Conservation (phyloP, 2,329 filamentous ascomycete species). For the Botryosphaeria dothidea region DNA sequence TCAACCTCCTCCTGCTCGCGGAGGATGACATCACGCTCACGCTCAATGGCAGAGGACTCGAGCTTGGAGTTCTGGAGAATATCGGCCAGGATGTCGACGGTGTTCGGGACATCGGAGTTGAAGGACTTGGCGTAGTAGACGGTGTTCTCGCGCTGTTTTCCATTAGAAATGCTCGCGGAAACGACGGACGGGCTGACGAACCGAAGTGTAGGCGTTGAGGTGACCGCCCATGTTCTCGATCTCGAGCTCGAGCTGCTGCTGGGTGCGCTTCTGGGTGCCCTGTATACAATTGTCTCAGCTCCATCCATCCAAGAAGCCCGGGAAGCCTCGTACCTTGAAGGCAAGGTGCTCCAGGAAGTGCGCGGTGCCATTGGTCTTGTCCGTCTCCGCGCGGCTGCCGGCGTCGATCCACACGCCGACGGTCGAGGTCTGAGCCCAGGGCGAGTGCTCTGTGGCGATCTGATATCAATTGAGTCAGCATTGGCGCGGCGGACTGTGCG, state of each 20-base stretch:
- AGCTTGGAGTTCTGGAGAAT: constrained; percentile 99
- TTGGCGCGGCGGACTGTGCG: constrained; percentile 25
- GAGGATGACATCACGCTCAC: constrained; percentile 97
- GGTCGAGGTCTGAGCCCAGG: constrained; percentile 96
- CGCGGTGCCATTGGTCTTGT: constrained; percentile 97
- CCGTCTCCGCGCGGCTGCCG: constrained; percentile 95
- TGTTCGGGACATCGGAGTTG: constrained; percentile 94
- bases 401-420: constrained; percentile 99
- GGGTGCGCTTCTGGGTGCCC: constrained; percentile 92
- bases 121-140: constrained; percentile 99
- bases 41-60: constrained; percentile 87
- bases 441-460: constrained; percentile 98
- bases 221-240: constrained; percentile 99
- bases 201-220: constrained; percentile 98
- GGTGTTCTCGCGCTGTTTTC: constrained; percentile 82
- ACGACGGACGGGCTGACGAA: constrained; percentile 50
- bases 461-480: constrained; percentile 47
- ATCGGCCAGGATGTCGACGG: constrained; percentile 97
- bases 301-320: constrained; percentile 17
- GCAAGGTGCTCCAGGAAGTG: constrained; percentile 99
- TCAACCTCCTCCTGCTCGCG: constrained; percentile 99
- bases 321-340: constrained; percentile 75
- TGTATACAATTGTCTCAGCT: constrained; percentile 41
- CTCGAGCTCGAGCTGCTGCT: constrained; percentile 97
- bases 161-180: constrained; percentile 8